Conservation (phyloP, 345 rosid species). For the Eucalyptus viminalis region DNA sequence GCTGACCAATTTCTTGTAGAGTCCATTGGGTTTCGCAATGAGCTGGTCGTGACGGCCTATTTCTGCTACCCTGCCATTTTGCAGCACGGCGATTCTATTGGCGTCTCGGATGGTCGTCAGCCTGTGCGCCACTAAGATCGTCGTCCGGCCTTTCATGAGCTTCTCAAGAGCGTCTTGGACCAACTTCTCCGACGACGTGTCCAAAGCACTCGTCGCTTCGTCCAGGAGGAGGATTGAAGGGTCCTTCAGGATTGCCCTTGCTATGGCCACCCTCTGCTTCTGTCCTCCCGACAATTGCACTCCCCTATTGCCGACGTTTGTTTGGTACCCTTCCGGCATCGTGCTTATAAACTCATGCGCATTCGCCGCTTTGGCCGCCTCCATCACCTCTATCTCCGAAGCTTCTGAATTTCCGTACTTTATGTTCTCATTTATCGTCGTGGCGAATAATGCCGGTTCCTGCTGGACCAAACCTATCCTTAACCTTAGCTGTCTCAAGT, state of each 20-base stretch:
- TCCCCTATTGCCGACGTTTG: conserved; percentile 70
- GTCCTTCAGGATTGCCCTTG: conserved; percentile 63
- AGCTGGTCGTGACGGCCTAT: conserved; percentile 66
- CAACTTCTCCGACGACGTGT: conserved; percentile 49
- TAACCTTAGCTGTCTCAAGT: conserved; percentile 52
- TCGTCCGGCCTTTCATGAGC: conserved; percentile 67
- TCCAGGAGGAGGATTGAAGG: conserved; percentile 72
- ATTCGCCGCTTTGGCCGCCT: conserved; percentile 63
- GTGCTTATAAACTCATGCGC: conserved; percentile 72
- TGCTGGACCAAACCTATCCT: conserved; percentile 68
- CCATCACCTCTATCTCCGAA: conserved; percentile 57
- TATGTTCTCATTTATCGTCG: conserved; percentile 65
- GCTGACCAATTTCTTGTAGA: conserved; percentile 47
- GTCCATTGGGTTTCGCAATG: conserved; percentile 19
- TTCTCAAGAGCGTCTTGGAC: conserved; percentile 74
- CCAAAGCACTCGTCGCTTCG: conserved; percentile 86
- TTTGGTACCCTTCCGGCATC: conserved; percentile 68
- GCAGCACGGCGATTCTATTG: conserved; percentile 46
- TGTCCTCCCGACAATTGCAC: conserved; percentile 83
- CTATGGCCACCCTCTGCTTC: conserved; percentile 82
- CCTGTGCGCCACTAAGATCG: conserved; percentile 74
- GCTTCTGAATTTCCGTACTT: conserved; percentile 58
- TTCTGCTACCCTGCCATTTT: conserved; percentile 56
- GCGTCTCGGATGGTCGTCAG: conserved; percentile 57
- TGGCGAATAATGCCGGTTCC: conserved; percentile 72